phyloP scores from a whole-genome alignment of 192 early-diverging fungal genomes.

The Haplosporangium gracile region DNA sequence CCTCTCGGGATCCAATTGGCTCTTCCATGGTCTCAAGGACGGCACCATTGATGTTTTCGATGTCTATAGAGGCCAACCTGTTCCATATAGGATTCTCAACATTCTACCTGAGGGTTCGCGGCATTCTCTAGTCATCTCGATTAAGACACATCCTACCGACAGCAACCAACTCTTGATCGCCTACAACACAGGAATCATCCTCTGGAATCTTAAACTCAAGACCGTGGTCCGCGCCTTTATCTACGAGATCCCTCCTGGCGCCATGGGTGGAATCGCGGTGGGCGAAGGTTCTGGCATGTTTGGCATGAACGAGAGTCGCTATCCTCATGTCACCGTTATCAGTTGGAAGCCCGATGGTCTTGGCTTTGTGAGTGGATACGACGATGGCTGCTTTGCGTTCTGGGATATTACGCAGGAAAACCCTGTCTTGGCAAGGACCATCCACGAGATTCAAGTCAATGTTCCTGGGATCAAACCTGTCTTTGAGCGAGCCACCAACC shows the following conservation, averaged over 20 bases:
- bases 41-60: constrained; percentile 66
- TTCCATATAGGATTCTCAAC: constrained; percentile 60
- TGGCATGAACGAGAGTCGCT: constrained; percentile 35
- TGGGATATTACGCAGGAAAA: constrained; percentile 58
- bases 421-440: constrained; percentile 38
- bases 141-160: constrained; percentile 66
- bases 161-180: constrained; percentile 66
- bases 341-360: constrained; percentile 65
- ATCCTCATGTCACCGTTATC: constrained; percentile 53
- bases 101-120: constrained; percentile 51
- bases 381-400: constrained; percentile 59
- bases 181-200: constrained; percentile 59
- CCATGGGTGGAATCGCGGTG: constrained; percentile 29
- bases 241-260: constrained; percentile 40
- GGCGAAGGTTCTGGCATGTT: not conserved
- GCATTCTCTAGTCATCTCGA: constrained; percentile 56
- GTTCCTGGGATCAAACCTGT: constrained; percentile 28
- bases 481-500: constrained; percentile 16
- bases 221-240: constrained; percentile 42
- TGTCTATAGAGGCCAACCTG: constrained; percentile 50
- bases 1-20: constrained; percentile 63
- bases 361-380: constrained; percentile 61
- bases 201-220: constrained; percentile 67
- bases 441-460: constrained; percentile 30
- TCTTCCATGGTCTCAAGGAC: constrained; percentile 64